Base-by-base conservation (phyloP, 345 rosid genomes). In the Garcia nutans region DNA sequence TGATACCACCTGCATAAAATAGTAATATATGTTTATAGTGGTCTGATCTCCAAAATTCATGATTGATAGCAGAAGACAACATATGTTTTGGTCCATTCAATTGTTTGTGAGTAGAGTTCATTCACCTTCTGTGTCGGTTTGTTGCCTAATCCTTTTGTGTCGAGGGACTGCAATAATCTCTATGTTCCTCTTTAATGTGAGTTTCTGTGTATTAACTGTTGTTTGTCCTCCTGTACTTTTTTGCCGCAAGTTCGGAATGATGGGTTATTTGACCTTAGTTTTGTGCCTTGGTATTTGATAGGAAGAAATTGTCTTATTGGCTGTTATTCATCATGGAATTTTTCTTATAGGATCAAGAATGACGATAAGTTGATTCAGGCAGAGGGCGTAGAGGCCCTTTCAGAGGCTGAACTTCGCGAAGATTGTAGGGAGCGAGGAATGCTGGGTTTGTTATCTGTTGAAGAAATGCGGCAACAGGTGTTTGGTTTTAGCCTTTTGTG, bases 381-480 rank as follows among this genome's bases (percentile, higher is more conserved):
- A 71, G 99, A 95, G 87, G 97, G 98, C 58, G 84, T 91, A 80
- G 96, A 93, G 83, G 90, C 99, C 61, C 99, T 93, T 77, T 86
- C 94, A 59, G 99, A 95, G 84, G 89, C 84, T 45, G 99, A 95
- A 82, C 97, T 95, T 81, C 89, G 96, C 41, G 94, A 91, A 83
- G 99, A 92, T 63, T 95, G 99, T 76, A 93, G 97, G 85, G 91
- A 90, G 23, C 89, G 99, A 79, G 99, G 99, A 74, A 82, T 93
- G 82, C 94, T 95, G 82, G 97, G 95, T 33, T 81, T 91, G 83
- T 93, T 89, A 68, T 91, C 98, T 49, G 97, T 90, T 76, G 97
- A 91, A 60, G 98, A 95, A 88, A 95, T 93, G 99, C 89, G 90
- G 80, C 89, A 93, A 73, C 97, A 95, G 96, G 99, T 95, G 56